phyloP scores from a whole-genome alignment of 192 early-diverging fungal genomes.

The Phlyctochytrium planicorne region DNA sequence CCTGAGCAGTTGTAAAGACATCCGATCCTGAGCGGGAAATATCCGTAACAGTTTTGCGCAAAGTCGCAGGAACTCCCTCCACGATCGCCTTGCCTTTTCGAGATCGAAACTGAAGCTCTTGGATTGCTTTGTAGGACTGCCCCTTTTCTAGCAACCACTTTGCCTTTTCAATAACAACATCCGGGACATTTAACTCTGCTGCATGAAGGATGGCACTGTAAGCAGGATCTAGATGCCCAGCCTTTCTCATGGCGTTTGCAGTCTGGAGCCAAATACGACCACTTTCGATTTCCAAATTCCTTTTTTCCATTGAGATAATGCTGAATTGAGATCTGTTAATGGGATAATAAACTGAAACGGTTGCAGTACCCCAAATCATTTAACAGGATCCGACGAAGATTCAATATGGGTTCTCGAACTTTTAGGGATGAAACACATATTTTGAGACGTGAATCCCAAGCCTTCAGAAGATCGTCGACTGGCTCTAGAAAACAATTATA shows the following conservation, averaged over 20 bases:
- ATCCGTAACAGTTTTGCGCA: neutral
- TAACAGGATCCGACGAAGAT: conserved; percentile 53
- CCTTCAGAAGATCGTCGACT: conserved; percentile 23
- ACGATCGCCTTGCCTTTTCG: neutral
- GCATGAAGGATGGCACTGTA: conserved; percentile 63
- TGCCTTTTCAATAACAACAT: conserved; percentile 52
- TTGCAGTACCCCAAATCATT: conserved; percentile 24
- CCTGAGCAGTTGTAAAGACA: neutral
- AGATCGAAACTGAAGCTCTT: conserved; percentile 39
- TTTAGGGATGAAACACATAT: conserved; percentile 54
- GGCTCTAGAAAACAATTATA: too few species aligned
- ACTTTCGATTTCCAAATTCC: conserved; percentile 24
- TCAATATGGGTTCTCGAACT: conserved; percentile 61
- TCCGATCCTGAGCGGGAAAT: neutral
- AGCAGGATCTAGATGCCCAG: conserved; percentile 54
- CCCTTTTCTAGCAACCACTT: conserved; percentile 59
- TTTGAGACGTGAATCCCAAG: conserved; percentile 50
- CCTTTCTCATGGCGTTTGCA: conserved; percentile 57
- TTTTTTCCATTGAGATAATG: neutral
- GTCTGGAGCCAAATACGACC: conserved; percentile 67
- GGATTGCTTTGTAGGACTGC: conserved; percentile 54
- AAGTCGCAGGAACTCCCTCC: neutral
- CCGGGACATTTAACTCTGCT: conserved; percentile 31
- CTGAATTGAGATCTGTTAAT: neutral
- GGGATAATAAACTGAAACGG: conserved; percentile 2